Conservation (phyloP, 495 filamentous ascomycete genomes). For the Talaromyces trachyspermus region DNA sequence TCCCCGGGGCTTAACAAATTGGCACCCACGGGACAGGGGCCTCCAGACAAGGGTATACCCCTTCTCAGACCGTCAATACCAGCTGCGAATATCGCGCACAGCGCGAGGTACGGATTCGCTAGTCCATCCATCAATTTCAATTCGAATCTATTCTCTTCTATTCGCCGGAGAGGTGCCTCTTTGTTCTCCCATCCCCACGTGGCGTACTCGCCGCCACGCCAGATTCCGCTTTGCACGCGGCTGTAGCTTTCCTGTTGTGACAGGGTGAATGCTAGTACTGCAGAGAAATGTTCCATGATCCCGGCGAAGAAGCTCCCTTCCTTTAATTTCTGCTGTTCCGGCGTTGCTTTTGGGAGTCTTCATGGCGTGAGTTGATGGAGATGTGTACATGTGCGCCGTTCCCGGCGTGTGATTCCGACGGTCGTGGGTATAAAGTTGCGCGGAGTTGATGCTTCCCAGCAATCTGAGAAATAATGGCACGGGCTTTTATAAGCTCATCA, state of each 20-base stretch:
- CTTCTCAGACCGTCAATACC: constrained; percentile 48
- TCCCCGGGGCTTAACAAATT: constrained; percentile 41
- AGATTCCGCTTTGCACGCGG: constrained; percentile 54
- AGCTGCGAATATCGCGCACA: constrained; percentile 52
- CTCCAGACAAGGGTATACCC: constrained; percentile 29
- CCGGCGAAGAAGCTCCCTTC: constrained; percentile 58
- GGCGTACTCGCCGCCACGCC: constrained; percentile 68
- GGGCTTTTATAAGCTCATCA: constrained; percentile 58
- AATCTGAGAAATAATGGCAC: constrained; percentile 52
- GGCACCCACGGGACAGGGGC: constrained; percentile 47
- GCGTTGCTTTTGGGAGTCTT: too few species aligned
- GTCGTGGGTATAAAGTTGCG: constrained; percentile 62
- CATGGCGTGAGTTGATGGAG: constrained; percentile 49
- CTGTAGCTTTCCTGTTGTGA: constrained; percentile 53
- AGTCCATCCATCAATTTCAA: constrained; percentile 62
- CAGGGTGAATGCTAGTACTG: constrained; percentile 61
- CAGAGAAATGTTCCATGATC: constrained; percentile 53
- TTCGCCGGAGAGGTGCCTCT: constrained; percentile 58
- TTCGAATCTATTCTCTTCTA: constrained; percentile 61
- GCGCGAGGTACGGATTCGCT: constrained; percentile 64
- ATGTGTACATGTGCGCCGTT: constrained; percentile 65
- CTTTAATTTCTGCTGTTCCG: constrained; percentile 22
- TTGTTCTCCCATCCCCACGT: constrained; percentile 73
- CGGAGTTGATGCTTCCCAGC: constrained; percentile 43
- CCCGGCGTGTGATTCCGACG: constrained; percentile 45